Evolutionary conservation across 225 moss, liverwort and hornwort genomes (phyloP), one percentile per base, ranked within the genome.

Genomic region (Marchantia paleacea): DNA sequence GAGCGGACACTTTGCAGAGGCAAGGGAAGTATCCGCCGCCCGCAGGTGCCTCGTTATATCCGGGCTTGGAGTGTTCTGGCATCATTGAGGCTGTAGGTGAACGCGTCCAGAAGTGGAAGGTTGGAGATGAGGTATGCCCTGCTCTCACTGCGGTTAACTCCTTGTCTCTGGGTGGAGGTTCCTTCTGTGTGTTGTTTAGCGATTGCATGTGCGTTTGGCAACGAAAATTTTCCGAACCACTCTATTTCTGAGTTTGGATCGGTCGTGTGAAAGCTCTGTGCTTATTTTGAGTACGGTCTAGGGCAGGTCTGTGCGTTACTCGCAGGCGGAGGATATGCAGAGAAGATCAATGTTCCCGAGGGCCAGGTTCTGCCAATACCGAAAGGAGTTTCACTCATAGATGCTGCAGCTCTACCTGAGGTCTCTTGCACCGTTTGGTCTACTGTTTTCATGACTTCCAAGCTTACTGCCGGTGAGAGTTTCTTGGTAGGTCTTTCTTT

Each of bases 301-400:
- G 50, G 78, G 80, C 92, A 95, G 93, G 96, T 94, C 15, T 97
- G 94, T 81, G 96, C 96, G 52, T 83, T 97, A 85, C 94, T 97
- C 28, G 80, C 1, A 68, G 94, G 94, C 51, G 94, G 94, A 76
- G 94, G 96, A 50, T 97, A 97, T 85, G 93, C 94, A n/a, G 93
- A 95, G 84, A 91, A 90, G 75, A 89, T 95, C 29, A 84, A 72
- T 62, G 90, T 92, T 25, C 75, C 88, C 26, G 87, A 89, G 54
- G 87, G 84, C 81, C 91, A 90, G 55, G 72, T 93, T 72, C 85
- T 93, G 29, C 94, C 94, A 19, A 81, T 92, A 52, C 94, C 93
- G 14, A 97, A 92, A 81, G 92, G 91, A 47, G 78, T 95, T 19
- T 89, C 75, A 29, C 65, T 97, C 54, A 81, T 77, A 81, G 85